Evolutionary conservation across 2,329 filamentous ascomycete species (phyloP).

Genomic region (Lasiodiplodia citricola): DNA sequence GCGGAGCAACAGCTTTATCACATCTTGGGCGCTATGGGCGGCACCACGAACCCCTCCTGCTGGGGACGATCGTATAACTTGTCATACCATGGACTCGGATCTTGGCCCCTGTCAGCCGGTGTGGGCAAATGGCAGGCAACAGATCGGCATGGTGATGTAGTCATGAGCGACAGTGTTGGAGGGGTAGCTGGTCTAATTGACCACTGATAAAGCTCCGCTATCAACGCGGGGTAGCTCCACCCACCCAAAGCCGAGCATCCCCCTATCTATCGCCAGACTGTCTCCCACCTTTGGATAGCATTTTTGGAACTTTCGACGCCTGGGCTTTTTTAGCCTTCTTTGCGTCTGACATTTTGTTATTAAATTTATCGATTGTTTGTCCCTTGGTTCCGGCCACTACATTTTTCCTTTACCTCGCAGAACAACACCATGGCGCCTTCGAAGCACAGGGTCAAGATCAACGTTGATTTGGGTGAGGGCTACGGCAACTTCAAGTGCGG

Average conservation of each 20-base stretch:
- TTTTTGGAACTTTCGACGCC: neutral
- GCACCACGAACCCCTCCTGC: neutral
- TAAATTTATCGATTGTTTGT: too few relatives aligned
- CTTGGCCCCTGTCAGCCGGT: neutral
- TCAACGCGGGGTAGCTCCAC: conserved; percentile 17
- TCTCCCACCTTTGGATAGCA: conserved; percentile 8
- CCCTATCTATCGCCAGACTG: conserved; percentile 6
- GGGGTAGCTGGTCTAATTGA: conserved; percentile 4
- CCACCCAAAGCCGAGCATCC: neutral
- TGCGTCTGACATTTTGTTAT: neutral
- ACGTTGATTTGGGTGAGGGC: conserved; percentile 60
- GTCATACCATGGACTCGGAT: neutral
- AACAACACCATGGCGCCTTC: conserved; percentile 52
- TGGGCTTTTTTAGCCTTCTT: neutral
- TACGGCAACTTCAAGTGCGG: conserved; percentile 59
- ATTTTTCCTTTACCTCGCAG: neutral
- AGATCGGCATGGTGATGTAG: conserved; percentile 8
- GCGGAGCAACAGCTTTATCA: conserved; percentile 11
- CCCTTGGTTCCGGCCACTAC: neutral
- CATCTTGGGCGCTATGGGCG: conserved; percentile 6
- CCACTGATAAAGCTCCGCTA: conserved; percentile 10
- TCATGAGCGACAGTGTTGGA: neutral
- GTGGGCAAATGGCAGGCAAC: neutral
- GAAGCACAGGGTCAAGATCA: conserved; percentile 59
- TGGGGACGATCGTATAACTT: neutral